These are phyloP conservation scores for Pseudopyrenochaeta lycopersici DNA, from an alignment of 2,329 filamentous ascomycete species.

Conservation along the genomic window DNA sequence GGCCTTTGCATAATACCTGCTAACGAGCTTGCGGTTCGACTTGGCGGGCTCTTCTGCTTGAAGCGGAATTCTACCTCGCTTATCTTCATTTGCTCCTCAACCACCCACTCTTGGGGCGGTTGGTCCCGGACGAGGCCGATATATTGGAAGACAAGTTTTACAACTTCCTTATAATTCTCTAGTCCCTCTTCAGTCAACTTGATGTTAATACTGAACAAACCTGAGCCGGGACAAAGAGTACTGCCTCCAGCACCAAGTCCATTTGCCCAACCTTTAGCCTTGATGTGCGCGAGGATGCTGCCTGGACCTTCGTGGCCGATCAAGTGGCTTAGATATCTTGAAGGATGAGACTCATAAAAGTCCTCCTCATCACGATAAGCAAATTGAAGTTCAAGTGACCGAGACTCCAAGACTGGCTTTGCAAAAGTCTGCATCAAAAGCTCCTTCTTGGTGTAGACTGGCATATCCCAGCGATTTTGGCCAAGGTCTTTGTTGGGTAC, in stretches of 20 bases:
- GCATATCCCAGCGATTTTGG: slow-evolving; percentile 72
- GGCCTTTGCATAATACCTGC: slow-evolving; percentile 92
- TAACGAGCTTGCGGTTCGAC: slow-evolving; percentile 84
- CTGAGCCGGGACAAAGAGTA: slow-evolving; percentile 79
- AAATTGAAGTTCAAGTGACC: slow-evolving; percentile 82
- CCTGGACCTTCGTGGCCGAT: slow-evolving; percentile 93
- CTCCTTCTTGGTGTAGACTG: slow-evolving; percentile 67
- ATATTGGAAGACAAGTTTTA: slow-evolving; percentile 89
- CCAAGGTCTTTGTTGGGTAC: slow-evolving; percentile 83
- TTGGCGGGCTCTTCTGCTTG: slow-evolving; percentile 89
- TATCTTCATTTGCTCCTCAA: slow-evolving; percentile 88
- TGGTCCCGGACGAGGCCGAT: slow-evolving; percentile 83
- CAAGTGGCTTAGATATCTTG: slow-evolving; percentile 85
- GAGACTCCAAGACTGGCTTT: slow-evolving; percentile 89
- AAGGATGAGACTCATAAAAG: slow-evolving; percentile 81
- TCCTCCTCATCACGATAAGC: slow-evolving; percentile 85
- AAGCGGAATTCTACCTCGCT: slow-evolving; percentile 95
- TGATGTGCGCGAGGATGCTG: slow-evolving; percentile 89
- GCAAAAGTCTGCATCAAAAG: slow-evolving; percentile 79
- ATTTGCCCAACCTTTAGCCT: slow-evolving; percentile 89
- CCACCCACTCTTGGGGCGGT: slow-evolving; percentile 90
- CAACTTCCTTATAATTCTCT: slow-evolving; percentile 81
- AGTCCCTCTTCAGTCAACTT: slow-evolving; percentile 86
- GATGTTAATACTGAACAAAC: slow-evolving; percentile 81
- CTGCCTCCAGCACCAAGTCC: slow-evolving; percentile 80